These are phyloP conservation scores for Saturnispora sekii DNA, from an alignment of 805 yeast genomes.

Conservation along the genomic window DNA sequence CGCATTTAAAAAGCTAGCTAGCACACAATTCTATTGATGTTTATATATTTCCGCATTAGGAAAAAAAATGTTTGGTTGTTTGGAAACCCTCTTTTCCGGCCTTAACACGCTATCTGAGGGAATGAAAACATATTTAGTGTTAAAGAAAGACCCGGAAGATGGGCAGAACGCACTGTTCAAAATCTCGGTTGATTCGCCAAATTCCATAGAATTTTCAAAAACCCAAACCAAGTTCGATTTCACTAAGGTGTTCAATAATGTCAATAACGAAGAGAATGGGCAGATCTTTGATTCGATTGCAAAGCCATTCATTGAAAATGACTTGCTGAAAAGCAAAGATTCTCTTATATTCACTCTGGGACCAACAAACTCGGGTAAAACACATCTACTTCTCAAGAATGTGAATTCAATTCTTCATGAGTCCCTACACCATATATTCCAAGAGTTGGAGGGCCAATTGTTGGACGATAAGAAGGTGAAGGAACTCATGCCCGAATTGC, in stretches of 20 bases:
- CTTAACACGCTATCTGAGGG: neutral
- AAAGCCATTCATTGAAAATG: constrained; percentile 25
- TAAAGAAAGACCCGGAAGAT: constrained; percentile 7
- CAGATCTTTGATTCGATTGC: constrained; percentile 21
- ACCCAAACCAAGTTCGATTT: constrained; percentile 22
- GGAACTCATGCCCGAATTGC: constrained; percentile 4
- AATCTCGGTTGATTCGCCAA: constrained; percentile 11
- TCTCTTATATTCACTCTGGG: constrained; percentile 40
- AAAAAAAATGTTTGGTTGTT: neutral
- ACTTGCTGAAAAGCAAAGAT: constrained; percentile 28
- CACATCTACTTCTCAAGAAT: constrained; percentile 30
- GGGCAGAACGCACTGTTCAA: constrained; percentile 10
- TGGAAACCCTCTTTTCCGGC: neutral
- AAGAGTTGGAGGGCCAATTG: constrained; percentile 4
- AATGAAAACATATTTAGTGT: constrained; percentile 12
- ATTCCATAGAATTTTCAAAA: constrained; percentile 20
- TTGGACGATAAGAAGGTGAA: constrained; percentile 3
- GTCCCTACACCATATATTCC: constrained; percentile 20
- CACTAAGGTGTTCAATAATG: constrained; percentile 13
- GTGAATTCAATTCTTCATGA: constrained; percentile 12
- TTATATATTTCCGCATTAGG: constrained; percentile 3
- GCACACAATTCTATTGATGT: neutral
- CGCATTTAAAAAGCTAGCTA: neutral
- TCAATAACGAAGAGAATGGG: neutral
- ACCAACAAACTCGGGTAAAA: constrained; percentile 45